Conservation (phyloP, 164 flowering plant species). For the Berberis thunbergii region DNA sequence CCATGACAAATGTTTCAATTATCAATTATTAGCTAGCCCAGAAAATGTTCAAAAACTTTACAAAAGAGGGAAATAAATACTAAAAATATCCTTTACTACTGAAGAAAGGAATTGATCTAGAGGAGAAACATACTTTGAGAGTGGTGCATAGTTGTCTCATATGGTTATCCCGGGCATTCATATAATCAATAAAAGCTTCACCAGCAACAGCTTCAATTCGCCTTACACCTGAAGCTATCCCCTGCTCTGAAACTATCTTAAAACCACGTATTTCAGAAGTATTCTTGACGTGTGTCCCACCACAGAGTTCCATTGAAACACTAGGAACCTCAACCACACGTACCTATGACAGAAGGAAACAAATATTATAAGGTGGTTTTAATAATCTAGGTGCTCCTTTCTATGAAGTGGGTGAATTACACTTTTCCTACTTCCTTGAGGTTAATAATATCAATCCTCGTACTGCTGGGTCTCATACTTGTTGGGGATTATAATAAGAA, state of each 20-base stretch:
- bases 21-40: not conserved
- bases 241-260: slow-evolving; percentile 89
- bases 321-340: slow-evolving; percentile 97
- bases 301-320: slow-evolving; percentile 96
- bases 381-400: too few relatives aligned
- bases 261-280: slow-evolving; percentile 88
- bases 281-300: slow-evolving; percentile 88
- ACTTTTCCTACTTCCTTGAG: not conserved
- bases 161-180: slow-evolving; percentile 46
- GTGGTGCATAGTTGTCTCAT: slow-evolving; percentile 70
- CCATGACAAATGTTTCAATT: slow-evolving; percentile 1
- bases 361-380: not conserved
- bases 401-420: not conserved
- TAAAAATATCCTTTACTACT: too few relatives aligned
- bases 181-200: slow-evolving; percentile 69
- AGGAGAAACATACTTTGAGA: slow-evolving; percentile 46
- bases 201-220: slow-evolving; percentile 94
- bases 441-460: too few relatives aligned
- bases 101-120: too few relatives aligned
- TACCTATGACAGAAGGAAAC: slow-evolving; percentile 39
- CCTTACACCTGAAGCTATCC: slow-evolving; percentile 85
- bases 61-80: too few relatives aligned
- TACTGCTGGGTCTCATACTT: too few relatives aligned
- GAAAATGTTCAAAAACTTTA: too few relatives aligned
- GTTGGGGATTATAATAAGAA: too few relatives aligned